Base-by-base conservation (phyloP, 2,329 filamentous ascomycete species). In the Verticillium klebahnii region DNA sequence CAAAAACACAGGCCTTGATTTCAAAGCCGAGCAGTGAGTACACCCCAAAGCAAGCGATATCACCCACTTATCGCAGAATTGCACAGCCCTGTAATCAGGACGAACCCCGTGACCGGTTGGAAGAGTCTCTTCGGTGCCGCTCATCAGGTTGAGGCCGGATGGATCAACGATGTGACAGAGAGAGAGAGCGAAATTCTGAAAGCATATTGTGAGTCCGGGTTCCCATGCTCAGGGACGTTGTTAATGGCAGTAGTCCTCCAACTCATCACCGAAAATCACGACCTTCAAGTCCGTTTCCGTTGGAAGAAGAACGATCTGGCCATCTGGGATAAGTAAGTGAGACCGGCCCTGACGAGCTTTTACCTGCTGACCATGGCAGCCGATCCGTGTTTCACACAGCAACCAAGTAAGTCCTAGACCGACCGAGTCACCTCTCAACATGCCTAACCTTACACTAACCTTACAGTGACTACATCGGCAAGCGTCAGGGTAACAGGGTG, bases 51-150 rank as follows among this genome's bases (percentile, higher is more conserved):
- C 5, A 12, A 14, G 32, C 4, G 8, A 14, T 2, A 7, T 7
- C 37, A 19, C 37, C 14, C 11, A 14, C 14, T 36, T 12, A 15
- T 32, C 25, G 32, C 29, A 17, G 14, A 8, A 7, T 25, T 19
- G 9, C n/a, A 4, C n/a, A 57, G 32, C 69, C 83, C 83, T 0
- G 79, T 86, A 3, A 70, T 86, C 29, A 78, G 83, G 40, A 85
- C 83, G 11, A 85, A 86, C 68, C 83, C 83, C 0, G 81, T 86
- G 0, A 85, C 82, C 0, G 83, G 83, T 1, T 86, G 83, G 83
- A 85, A 84, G 70, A 78, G 74, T 40, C 69, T 85, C 32, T 85
- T 84, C 65, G 80, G 80, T 2, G 75, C 83, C 1, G 82, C 81
- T 9, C 76, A 78, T 17, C 81, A 84, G 67, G 78, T 82, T 0